These are phyloP conservation scores for Erythrobasidium yunnanense DNA, from an alignment of 768 basidiomycete genomes.

Conservation along the genomic window DNA sequence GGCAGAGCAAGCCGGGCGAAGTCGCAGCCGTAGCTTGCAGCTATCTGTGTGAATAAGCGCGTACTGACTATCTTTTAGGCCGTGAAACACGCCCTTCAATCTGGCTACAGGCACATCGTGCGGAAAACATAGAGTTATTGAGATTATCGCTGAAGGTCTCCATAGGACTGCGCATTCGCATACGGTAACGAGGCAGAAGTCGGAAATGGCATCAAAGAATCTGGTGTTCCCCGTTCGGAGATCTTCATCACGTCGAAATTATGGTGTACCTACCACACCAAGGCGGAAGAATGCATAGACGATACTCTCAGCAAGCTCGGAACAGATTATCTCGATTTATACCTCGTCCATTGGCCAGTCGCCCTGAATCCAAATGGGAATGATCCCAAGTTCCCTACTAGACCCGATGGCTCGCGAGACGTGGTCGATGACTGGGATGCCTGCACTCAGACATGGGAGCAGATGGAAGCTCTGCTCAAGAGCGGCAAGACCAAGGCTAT, in stretches of 20 bases:
- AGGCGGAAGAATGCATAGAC: conserved; percentile 55
- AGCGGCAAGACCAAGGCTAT: conserved; percentile 66
- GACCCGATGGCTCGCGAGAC: neutral
- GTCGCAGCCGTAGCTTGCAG: conserved; percentile 59
- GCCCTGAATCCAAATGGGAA: conserved; percentile 51
- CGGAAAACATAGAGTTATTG: conserved; percentile 49
- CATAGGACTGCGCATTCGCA: conserved; percentile 8
- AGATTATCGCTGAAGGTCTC: neutral
- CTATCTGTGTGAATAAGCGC: conserved; percentile 42
- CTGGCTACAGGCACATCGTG: conserved; percentile 55
- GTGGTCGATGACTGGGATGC: conserved; percentile 3
- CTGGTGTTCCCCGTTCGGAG: conserved; percentile 54
- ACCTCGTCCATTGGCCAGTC: conserved; percentile 70
- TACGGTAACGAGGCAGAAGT: conserved; percentile 65
- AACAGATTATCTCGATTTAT: conserved; percentile 69
- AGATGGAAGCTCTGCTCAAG: conserved; percentile 53
- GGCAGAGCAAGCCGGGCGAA: conserved; percentile 39
- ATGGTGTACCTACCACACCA: conserved; percentile 49
- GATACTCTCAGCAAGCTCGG: conserved; percentile 58
- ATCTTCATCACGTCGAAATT: conserved; percentile 58
- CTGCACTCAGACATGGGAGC: conserved; percentile 48
- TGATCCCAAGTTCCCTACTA: conserved; percentile 33
- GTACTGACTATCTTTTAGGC: conserved; percentile 44
- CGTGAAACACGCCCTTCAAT: conserved; percentile 57
- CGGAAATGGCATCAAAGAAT: conserved; percentile 64